phyloP scores from a whole-genome alignment of 257 asterid species.

The Salvia splendens region DNA sequence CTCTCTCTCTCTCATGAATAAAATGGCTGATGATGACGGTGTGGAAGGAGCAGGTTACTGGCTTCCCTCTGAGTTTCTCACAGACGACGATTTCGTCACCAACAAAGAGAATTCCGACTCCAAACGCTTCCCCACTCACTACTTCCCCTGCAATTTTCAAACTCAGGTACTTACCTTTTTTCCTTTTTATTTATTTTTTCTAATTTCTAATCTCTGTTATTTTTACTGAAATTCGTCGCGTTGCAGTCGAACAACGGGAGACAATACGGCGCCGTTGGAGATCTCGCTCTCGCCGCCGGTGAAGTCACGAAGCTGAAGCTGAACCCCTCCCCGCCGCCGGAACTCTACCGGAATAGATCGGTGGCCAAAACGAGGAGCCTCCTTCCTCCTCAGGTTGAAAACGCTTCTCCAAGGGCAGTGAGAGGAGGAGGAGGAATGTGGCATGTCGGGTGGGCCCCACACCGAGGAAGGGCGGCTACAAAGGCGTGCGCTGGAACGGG shows the following conservation, averaged over 20 bases:
- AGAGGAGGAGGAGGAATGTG: slow-evolving; percentile 27
- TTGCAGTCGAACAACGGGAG: slow-evolving; percentile 48
- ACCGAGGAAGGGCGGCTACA: slow-evolving; percentile 39
- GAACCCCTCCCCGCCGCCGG: slow-evolving; percentile 31
- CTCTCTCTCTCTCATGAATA: neutral
- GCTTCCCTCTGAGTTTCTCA: slow-evolving; percentile 63
- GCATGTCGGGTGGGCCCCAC: slow-evolving; percentile 41
- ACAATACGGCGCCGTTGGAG: slow-evolving; percentile 45
- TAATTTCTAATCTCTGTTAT: neutral
- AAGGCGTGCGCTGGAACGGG: slow-evolving; percentile 69
- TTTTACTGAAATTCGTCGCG: too few relatives aligned
- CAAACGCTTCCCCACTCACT: slow-evolving; percentile 47
- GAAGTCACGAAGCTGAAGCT: slow-evolving; percentile 48
- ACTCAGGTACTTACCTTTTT: slow-evolving; percentile 32
- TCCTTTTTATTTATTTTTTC: too few relatives aligned
- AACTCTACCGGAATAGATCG: slow-evolving; percentile 22
- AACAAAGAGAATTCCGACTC: slow-evolving; percentile 25
- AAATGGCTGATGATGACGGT: slow-evolving; percentile 40
- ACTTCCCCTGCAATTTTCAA: slow-evolving; percentile 45
- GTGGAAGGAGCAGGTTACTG: slow-evolving; percentile 52
- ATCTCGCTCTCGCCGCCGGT: slow-evolving; percentile 51
- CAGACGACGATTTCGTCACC: slow-evolving; percentile 52
- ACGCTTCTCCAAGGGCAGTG: slow-evolving; percentile 25
- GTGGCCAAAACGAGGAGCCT: slow-evolving; percentile 12
- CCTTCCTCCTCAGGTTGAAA: slow-evolving; percentile 9